Percentiles rank a stretch among this genome's conserved stretches.
Conservation (phyloP, 2,329 filamentous ascomycete genomes). For the Colletotrichum cordylinicola region DNA sequence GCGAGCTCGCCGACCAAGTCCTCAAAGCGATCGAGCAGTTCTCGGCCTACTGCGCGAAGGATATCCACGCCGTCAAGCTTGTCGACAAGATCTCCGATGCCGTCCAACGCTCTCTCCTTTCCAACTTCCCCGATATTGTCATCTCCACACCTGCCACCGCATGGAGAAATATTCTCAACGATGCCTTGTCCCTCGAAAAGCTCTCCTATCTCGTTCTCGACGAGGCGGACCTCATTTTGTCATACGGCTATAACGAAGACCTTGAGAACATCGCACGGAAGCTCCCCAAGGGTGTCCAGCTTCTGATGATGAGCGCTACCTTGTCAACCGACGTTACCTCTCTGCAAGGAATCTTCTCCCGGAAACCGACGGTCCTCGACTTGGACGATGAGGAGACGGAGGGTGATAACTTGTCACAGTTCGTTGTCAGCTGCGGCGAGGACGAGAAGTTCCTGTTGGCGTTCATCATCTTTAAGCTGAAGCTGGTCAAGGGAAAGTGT, state of each 20-base stretch:
- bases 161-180: conserved; percentile 76
- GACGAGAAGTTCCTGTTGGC: conserved; percentile 95
- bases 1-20: conserved; percentile 93
- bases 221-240: conserved; percentile 91
- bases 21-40: conserved; percentile 79
- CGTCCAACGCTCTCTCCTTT: conserved; percentile 85
- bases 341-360: conserved; percentile 84
- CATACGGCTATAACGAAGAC: conserved; percentile 93
- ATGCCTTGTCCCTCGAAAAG: conserved; percentile 72
- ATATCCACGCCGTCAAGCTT: conserved; percentile 82
- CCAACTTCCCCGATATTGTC: conserved; percentile 86
- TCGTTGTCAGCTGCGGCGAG: conserved; percentile 88
- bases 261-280: conserved; percentile 79
- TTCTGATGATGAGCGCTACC: conserved; percentile 92
- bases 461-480: conserved; percentile 95
- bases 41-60: conserved; percentile 82
- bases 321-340: conserved; percentile 86
- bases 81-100: conserved; percentile 89
- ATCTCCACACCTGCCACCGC: conserved; percentile 90
- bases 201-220: conserved; percentile 86
- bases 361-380: conserved; percentile 79
- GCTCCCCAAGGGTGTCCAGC: conserved; percentile 86
- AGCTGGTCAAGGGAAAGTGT: conserved; percentile 91
- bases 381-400: conserved; percentile 83
- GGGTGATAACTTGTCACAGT: conserved; percentile 81